Evolutionary conservation across 2,329 filamentous ascomycete species (phyloP).

Genomic region (Chaetomium strumarium): DNA sequence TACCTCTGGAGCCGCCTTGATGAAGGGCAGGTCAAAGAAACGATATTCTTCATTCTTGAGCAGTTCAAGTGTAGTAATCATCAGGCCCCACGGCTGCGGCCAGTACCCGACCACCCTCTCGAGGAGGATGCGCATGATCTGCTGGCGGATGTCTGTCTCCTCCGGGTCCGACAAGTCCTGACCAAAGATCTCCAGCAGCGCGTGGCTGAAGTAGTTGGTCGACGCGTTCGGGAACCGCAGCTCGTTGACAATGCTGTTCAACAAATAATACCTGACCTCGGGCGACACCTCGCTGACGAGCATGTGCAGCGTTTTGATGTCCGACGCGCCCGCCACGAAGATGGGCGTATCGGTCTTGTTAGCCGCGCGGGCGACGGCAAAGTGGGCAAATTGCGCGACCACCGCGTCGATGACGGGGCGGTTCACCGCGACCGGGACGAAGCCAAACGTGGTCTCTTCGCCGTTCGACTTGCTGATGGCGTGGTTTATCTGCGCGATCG

Average conservation of each 20-base stretch:
- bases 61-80: constrained; percentile 82
- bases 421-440: constrained; percentile 63
- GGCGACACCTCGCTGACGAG: constrained; percentile 69
- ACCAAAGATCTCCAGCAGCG: constrained; percentile 78
- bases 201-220: constrained; percentile 88
- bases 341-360: constrained; percentile 52
- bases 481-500: constrained; percentile 69
- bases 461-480: constrained; percentile 57
- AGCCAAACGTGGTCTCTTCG: constrained; percentile 59
- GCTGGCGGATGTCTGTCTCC: constrained; percentile 77
- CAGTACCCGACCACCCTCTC: constrained; percentile 84
- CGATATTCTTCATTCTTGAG: constrained; percentile 85
- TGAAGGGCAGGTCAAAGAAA: constrained; percentile 89
- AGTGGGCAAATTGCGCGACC: constrained; percentile 73
- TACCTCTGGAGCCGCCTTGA: constrained; percentile 86
- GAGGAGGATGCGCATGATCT: constrained; percentile 81
- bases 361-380: constrained; percentile 56
- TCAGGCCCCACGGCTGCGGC: constrained; percentile 92
- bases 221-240: constrained; percentile 83
- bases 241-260: constrained; percentile 84
- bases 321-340: constrained; percentile 60
- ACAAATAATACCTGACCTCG: constrained; percentile 76
- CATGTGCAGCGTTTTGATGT: constrained; percentile 68
- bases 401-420: constrained; percentile 70
- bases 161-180: constrained; percentile 67